Evolutionary conservation across 441 rosid species (phyloP), one percentile per base, ranked within the genome.

Genomic region (Raphanus hybrid): DNA sequence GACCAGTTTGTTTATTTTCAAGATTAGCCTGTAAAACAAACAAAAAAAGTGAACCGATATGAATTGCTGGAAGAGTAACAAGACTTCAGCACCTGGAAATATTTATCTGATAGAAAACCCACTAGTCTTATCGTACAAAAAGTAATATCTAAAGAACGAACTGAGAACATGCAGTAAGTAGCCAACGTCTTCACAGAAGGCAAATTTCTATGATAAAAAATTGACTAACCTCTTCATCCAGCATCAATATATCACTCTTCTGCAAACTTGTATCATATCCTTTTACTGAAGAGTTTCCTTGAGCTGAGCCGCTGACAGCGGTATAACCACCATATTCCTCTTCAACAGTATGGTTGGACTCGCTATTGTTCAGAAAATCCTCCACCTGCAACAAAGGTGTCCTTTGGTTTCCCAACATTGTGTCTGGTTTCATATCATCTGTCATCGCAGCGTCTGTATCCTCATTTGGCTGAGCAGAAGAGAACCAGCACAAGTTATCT

Each of bases 401-500:
- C 55, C 80, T 85, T 27, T 78, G 78, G 72, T 80, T 67, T 68
- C 79, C 93, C 58, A 81, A 78, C 43, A 79, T 64, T 80, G 66
- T 69, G 41, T 80, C 82, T 71, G 85, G 76, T 68, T 86, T 84
- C 8, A 86, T 75, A 80, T 71, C 85, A 61, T 90, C 71, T 64
- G 90, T 82, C 77, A 83, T 48, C 45, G 81, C 84, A 72, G 83
- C 78, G 69, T 87, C 89, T 54, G 88, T 84, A 58, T 78, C 87
- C 81, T 88, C 91, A 73, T 73, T 74, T 75, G 85, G 82, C 78
- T 78, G 86, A 37, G 87, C 78, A 69, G 93, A 78, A 39, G 88
- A 79, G 81, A 94, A 88, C 98, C 98, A 93, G 76, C 87, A 84
- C 74, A 92, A 64, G 23, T 82, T 87, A 75, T 87, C 92, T 77